Percentiles rank a stretch among this genome's conserved stretches.
These are phyloP conservation scores for Silene noctiflora DNA, from an alignment of 179 eudicot genomes.

Conservation along the genomic window DNA sequence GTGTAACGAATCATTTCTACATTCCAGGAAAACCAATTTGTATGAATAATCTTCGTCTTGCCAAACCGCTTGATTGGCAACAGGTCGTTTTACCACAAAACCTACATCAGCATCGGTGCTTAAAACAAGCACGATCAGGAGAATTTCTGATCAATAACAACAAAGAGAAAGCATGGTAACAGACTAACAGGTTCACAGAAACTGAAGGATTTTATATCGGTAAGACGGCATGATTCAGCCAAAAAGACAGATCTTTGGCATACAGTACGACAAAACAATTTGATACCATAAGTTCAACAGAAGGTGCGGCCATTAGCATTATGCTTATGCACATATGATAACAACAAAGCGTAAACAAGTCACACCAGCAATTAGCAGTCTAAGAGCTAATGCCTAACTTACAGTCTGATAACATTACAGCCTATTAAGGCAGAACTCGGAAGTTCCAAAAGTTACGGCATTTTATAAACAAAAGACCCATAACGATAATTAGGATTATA, in stretches of 20 bases:
- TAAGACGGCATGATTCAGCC: neutral
- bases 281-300: neutral
- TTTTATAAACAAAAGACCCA: neutral
- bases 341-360: neutral
- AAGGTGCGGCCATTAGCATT: neutral
- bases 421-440: neutral
- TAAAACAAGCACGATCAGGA: no score
- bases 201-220: no score
- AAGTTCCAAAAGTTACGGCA: neutral
- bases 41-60: slow-evolving; percentile 16
- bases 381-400: neutral
- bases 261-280: neutral
- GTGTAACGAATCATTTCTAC: slow-evolving; percentile 18
- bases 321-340: neutral
- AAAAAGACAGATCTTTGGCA: neutral
- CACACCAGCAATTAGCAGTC: neutral
- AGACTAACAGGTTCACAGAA: neutral
- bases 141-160: neutral
- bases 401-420: slow-evolving; percentile 7
- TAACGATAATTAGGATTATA: neutral
- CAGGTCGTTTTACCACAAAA: neutral
- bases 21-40: slow-evolving; percentile 22
- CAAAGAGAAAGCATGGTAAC: neutral
- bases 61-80: no score
- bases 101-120: neutral